Percentiles rank a stretch among this genome's conserved stretches.
Conservation (phyloP, 1,139 yeast genomes). For the Suhomyces panamericanus region DNA sequence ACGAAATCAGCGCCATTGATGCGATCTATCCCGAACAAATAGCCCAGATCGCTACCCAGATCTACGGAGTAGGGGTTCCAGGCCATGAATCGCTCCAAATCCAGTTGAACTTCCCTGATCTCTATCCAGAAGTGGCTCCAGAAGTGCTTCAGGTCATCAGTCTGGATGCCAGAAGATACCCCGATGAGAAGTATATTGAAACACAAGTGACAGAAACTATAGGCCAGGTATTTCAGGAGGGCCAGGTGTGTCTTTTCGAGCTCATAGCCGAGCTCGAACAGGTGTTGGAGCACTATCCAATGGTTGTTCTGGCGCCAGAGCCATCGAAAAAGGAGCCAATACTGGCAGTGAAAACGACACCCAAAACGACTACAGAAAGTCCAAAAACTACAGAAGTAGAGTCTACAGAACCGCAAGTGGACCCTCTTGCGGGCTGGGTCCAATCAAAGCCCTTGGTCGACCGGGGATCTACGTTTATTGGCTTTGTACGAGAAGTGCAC, state of each 20-base stretch:
- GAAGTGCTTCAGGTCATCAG: constrained; percentile 52
- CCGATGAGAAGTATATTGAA: constrained; percentile 48
- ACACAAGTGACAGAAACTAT: constrained; percentile 48
- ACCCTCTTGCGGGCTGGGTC: constrained; percentile 69
- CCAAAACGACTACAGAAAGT: neutral
- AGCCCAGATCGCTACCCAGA: constrained; percentile 31
- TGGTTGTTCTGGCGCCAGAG: constrained; percentile 1
- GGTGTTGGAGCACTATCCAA: constrained; percentile 37
- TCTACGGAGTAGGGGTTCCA: constrained; percentile 61
- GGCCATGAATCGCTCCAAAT: constrained; percentile 57
- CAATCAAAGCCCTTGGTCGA: constrained; percentile 77
- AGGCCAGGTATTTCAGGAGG: constrained; percentile 38
- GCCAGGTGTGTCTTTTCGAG: constrained; percentile 79
- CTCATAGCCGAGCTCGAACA: constrained; percentile 65
- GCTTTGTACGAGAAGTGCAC: constrained; percentile 61
- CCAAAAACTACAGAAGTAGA: too few species aligned
- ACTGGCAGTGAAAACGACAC: neutral
- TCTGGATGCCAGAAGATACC: constrained; percentile 29
- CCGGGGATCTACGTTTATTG: constrained; percentile 84
- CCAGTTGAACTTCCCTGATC: constrained; percentile 66
- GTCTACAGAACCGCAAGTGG: constrained; percentile 13
- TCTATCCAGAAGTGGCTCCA: constrained; percentile 69
- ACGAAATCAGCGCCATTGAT: constrained; percentile 79
- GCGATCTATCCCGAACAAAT: constrained; percentile 79
- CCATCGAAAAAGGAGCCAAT: constrained; percentile 12